These are phyloP conservation scores for Fonsecaea erecta DNA, from an alignment of 2,329 filamentous ascomycete species.

Conservation along the genomic window DNA sequence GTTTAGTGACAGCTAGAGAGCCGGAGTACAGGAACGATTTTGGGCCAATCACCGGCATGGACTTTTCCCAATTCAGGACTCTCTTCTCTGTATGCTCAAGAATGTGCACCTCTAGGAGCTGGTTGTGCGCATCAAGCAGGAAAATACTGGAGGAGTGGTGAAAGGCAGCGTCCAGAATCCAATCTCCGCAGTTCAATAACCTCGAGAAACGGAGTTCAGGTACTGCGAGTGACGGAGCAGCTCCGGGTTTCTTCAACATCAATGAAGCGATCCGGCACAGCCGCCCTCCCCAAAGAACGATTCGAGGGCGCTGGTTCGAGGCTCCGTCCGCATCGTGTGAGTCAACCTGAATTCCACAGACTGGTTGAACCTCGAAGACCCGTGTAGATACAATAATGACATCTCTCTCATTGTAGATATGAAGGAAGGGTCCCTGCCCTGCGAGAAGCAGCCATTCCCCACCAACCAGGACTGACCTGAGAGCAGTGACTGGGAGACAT, in stretches of 20 bases:
- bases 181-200: conserved; percentile 66
- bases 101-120: conserved; percentile 61
- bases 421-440: conserved; percentile 47
- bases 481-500: conserved; percentile 50
- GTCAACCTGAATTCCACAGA: conserved; percentile 25
- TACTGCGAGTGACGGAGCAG: background rate
- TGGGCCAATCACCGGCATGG: conserved; percentile 57
- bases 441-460: conserved; percentile 43
- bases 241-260: background rate
- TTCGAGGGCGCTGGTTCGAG: background rate
- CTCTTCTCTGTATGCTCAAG: conserved; percentile 22
- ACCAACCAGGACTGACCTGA: conserved; percentile 42
- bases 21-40: conserved; percentile 89
- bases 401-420: conserved; percentile 44
- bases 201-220: conserved; percentile 41
- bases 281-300: conserved; percentile 68
- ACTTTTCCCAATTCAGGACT: conserved; percentile 39
- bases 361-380: conserved; percentile 31
- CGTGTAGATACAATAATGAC: conserved; percentile 43
- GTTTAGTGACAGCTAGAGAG: conserved; percentile 67
- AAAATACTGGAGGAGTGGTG: conserved; percentile 52
- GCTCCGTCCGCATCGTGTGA: conserved; percentile 30
- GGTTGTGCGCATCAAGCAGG: conserved; percentile 86
- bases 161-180: conserved; percentile 71
- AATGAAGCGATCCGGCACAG: conserved; percentile 43